phyloP scores from a whole-genome alignment of 2,329 filamentous ascomycete genomes.

The Botrytis hyacinthi region DNA sequence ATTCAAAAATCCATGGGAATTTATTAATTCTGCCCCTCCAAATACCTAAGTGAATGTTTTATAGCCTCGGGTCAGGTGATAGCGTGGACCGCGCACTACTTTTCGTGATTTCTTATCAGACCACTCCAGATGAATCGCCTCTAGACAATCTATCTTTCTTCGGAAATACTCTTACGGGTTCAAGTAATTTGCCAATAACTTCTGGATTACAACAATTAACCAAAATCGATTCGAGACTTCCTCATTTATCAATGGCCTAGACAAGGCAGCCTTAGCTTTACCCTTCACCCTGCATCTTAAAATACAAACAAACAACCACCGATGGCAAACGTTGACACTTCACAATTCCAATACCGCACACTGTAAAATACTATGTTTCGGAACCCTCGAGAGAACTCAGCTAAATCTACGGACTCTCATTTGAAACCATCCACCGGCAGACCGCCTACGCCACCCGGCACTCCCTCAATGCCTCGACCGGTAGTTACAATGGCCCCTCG shows the following conservation, averaged over 20 bases:
- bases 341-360: not conserved
- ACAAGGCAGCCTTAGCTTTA: not conserved
- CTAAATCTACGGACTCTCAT: slow-evolving; percentile 38
- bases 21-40: not conserved
- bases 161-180: not conserved
- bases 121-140: not conserved
- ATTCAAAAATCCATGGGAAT: not conserved
- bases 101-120: not conserved
- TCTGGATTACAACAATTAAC: not conserved
- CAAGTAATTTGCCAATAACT: not conserved
- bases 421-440: slow-evolving; percentile 49
- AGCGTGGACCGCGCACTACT: not conserved
- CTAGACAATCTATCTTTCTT: not conserved
- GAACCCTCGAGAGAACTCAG: slow-evolving; percentile 50
- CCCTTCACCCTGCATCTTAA: not conserved
- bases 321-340: not conserved
- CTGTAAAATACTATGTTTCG: slow-evolving; percentile 47
- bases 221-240: not conserved
- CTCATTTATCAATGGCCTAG: not conserved
- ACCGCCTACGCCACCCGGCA: slow-evolving; percentile 49
- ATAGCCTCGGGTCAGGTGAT: not conserved
- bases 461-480: slow-evolving; percentile 17
- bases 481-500: slow-evolving; percentile 29
- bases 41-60: not conserved
- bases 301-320: not conserved